Evolutionary conservation across 176 grass and related monocot species (phyloP).

Genomic region (Carex scoparia): DNA sequence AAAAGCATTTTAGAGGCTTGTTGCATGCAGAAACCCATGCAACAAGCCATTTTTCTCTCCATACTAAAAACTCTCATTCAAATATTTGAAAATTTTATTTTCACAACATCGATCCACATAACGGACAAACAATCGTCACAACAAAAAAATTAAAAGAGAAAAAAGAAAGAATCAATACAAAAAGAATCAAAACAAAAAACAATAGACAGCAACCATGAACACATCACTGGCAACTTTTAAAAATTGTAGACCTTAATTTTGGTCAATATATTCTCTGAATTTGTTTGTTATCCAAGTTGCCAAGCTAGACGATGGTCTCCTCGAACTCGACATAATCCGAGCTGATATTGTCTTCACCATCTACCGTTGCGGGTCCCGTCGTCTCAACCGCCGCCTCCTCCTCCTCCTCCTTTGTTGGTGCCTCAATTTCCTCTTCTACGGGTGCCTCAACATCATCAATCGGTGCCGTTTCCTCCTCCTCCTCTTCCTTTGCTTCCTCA

Average conservation of each 20-base stretch:
- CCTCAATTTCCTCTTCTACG: neutral
- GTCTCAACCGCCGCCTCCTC: neutral
- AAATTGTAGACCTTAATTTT: slow-evolving; percentile 16
- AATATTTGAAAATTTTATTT: neutral
- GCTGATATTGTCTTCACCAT: neutral
- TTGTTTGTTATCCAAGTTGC: neutral
- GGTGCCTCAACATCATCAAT: neutral
- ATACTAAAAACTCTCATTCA: no score
- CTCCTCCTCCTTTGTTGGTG: neutral
- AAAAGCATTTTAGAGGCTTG: no score
- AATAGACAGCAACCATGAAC: neutral
- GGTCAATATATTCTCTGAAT: slow-evolving; percentile 2
- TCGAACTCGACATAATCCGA: neutral
- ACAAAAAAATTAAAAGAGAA: neutral
- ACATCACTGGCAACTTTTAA: neutral
- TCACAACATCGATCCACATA: slow-evolving; percentile 20
- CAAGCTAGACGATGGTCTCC: neutral
- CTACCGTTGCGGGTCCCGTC: neutral
- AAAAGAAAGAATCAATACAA: slow-evolving; percentile 6
- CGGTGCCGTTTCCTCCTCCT: neutral
- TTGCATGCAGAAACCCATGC: no score
- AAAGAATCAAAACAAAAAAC: slow-evolving; percentile 18
- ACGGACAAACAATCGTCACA: neutral
- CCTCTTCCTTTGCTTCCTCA: neutral
- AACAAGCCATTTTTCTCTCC: no score